These are phyloP conservation scores for Zoysia pacifica DNA, from an alignment of 176 grass and related monocot genomes.

Conservation along the genomic window DNA sequence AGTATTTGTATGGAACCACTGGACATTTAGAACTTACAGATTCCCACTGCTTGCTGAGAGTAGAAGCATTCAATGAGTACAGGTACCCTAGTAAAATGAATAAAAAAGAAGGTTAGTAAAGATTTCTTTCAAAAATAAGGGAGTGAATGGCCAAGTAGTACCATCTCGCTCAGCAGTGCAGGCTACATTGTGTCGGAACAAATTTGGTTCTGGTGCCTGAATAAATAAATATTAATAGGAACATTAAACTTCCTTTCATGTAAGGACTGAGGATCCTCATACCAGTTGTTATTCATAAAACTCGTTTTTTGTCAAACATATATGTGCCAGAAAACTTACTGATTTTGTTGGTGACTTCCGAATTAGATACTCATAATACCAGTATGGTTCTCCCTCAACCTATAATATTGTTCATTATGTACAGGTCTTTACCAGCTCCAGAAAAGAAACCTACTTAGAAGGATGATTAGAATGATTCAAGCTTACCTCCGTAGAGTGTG, in stretches of 20 bases:
- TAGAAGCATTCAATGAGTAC: slow-evolving; percentile 93
- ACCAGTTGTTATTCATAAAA: slow-evolving; percentile 1
- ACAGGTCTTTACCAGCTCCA: neutral
- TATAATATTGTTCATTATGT: slow-evolving; percentile 40
- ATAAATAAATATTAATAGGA: slow-evolving; percentile 39
- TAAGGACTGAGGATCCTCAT: neutral
- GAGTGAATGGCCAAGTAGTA: slow-evolving; percentile 38
- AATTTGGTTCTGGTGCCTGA: slow-evolving; percentile 84
- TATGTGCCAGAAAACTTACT: slow-evolving; percentile 54
- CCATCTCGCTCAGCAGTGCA: slow-evolving; percentile 92
- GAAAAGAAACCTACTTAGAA: slow-evolving; percentile 7
- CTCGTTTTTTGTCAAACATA: slow-evolving; percentile 23
- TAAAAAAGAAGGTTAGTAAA: slow-evolving; percentile 30
- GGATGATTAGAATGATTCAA: neutral
- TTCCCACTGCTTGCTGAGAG: slow-evolving; percentile 97
- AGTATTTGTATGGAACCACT: neutral
- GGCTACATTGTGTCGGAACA: slow-evolving; percentile 83
- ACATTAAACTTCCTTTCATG: slow-evolving; percentile 28
- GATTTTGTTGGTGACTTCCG: slow-evolving; percentile 83
- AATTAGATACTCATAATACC: slow-evolving; percentile 97
- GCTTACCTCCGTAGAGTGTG: slow-evolving; percentile 70
- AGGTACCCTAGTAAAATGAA: slow-evolving; percentile 66
- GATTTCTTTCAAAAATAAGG: slow-evolving; percentile 11
- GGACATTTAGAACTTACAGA: slow-evolving; percentile 55
- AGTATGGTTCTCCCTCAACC: slow-evolving; percentile 82